Evolutionary conservation across 2,329 filamentous ascomycete species (phyloP), one percentile per base, ranked within the genome.

Genomic region (Trichoderma sp.): DNA sequence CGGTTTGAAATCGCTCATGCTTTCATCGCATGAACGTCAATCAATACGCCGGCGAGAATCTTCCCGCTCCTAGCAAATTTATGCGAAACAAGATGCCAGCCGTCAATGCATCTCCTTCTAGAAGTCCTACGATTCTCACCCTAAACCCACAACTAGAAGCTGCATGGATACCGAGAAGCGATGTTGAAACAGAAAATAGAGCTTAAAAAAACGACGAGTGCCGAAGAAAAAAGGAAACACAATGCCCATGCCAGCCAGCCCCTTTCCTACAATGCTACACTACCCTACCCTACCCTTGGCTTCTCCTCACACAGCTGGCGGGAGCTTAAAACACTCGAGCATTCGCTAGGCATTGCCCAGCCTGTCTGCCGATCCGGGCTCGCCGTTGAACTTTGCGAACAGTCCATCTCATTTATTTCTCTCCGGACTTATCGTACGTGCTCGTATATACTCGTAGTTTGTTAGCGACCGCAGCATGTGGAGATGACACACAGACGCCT

Each of bases 281-380:
- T 35, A 11, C 29, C 68, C 16, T 45, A 45, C 41, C 38, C 41
- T 45, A 11, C 29, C 59, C 69, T 53, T 64, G 59, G 29, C 18
- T 24, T 14, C n/a, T 53, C 62, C 29, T 33, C 59, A 12, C 27
- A 50, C 56, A 63, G 27, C 59, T 63, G 69, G 33, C 35, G n/a
- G 18, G 38, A 72, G 59, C 27, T 35, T 53, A 64, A 53, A 50
- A 50, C 38, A 33, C 29, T 27, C 59, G 16, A 11, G 27, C 29
- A 24, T 33, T 64, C 38, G 59, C 56, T 33, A 71, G n/a, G 24
- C 21, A 62, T 9, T 24, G 16, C 14, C 33, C 16, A 60, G 27
- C 35, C 16, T 24, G 29, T 53, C 38, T 63, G 69, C 69, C 38
- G 69, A 72, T 64, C 69, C 56, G 69, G 69, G 59, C 59, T 35